Evolutionary conservation across 2,329 filamentous ascomycete genomes (phyloP), one percentile per base, ranked within the genome.

Genomic region (Xylogone sp.): DNA sequence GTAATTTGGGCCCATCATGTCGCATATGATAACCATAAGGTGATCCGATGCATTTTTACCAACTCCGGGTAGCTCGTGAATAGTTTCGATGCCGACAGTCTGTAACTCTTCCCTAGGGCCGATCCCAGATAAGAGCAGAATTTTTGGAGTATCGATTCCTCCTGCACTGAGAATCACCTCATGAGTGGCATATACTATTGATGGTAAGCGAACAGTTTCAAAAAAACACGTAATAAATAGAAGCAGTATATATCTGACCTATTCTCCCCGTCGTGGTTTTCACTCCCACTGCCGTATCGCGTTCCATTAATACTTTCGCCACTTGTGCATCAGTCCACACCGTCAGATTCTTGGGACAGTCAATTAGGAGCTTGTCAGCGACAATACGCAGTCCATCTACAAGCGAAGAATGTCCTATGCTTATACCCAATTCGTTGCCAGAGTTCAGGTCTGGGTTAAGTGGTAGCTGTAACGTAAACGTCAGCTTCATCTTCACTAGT

Each of bases 361-460:
- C n/a, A n/a, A n/a, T n/a, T n/a, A n/a, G n/a, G n/a, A n/a, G 75
- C 1, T 57, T 31, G 2, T 63, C 60, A 0, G 53, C 54, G 18
- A n/a, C n/a, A n/a, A n/a, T n/a, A n/a, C 78, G 69, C 12, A 70
- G 46, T 1, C 77, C 78, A 5, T 72, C 68, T 21, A 67, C 56
- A 8, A 73, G 68, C 8, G 78, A 78, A n/a, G n/a, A n/a, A n/a
- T 77, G 73, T 18, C 70, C 57, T 22, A 75, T 62, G 1, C 71
- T 71, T 64, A 83, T 73, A 5, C 81, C 81, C 20, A 83, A 66
- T 0, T 77, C 78, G 55, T 83, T 71, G 0, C 81, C 81, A 7
- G 75, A 77, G 54, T 83, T 83, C 47, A 79, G 73, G 52, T 84
- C 80, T 0, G 69, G 69, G 52, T 82, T 83, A 27, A 74, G 53